Evolutionary conservation across 805 yeast species (phyloP).

Genomic region (Pichia deserticola): DNA sequence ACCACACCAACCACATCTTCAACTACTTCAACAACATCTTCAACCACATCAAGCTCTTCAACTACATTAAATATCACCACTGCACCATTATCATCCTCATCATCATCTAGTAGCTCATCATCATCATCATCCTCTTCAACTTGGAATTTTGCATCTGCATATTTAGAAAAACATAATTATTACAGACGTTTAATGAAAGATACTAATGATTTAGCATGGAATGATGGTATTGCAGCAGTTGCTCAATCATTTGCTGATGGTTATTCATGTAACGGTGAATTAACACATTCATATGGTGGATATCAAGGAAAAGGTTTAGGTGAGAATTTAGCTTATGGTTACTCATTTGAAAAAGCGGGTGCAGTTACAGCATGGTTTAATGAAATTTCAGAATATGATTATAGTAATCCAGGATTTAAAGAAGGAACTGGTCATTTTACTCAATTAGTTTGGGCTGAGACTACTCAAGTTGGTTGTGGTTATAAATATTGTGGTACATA

Average conservation of each 20-base stretch:
- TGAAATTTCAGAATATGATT: conserved; percentile 49
- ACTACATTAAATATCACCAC: conserved; percentile 8
- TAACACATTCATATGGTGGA: conserved; percentile 57
- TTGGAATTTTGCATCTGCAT: conserved; percentile 32
- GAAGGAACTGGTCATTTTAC: conserved; percentile 71
- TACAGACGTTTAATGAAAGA: conserved; percentile 44
- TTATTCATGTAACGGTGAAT: conserved; percentile 48
- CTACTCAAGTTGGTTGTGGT: conserved; percentile 67
- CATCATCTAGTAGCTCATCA: conserved; percentile 5
- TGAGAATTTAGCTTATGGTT: conserved; percentile 78
- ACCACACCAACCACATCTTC: conserved; percentile 3
- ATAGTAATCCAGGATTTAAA: conserved; percentile 39
- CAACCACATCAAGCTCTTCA: conserved; percentile 9
- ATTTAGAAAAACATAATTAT: conserved; percentile 55
- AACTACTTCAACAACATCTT: conserved; percentile 3
- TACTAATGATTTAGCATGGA: conserved; percentile 51
- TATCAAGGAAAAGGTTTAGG: conserved; percentile 43
- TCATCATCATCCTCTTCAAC: conserved; percentile 12
- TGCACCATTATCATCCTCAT: conserved; percentile 10
- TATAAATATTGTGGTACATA: conserved; percentile 46
- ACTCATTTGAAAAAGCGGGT: conserved; percentile 35
- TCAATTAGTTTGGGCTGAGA: conserved; percentile 65
- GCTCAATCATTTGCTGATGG: conserved; percentile 51
- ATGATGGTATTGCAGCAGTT: conserved; percentile 38
- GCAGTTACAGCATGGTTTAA: conserved; percentile 74